phyloP scores from a whole-genome alignment of 164 flowering plant species.

The Protea cynaroides region DNA sequence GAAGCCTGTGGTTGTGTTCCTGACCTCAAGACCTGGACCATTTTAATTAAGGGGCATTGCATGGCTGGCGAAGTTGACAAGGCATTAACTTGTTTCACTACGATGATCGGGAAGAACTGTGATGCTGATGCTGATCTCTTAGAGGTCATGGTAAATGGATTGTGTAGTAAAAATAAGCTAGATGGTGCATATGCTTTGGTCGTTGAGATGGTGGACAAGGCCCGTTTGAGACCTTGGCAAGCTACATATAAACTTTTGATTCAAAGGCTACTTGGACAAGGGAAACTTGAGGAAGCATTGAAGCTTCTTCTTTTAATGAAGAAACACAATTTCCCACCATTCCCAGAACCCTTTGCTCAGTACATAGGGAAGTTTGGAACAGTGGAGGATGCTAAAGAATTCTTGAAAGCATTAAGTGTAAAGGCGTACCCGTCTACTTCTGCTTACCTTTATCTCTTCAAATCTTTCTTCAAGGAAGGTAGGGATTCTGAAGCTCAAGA shows the following conservation, averaged over 20 bases:
- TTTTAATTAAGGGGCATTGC: conserved; percentile 79
- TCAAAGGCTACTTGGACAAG: conserved; percentile 44
- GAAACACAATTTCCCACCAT: conserved; percentile 62
- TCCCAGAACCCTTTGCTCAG: conserved; percentile 52
- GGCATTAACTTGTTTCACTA: conserved; percentile 56
- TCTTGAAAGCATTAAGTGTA: conserved; percentile 44
- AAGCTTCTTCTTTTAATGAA: conserved; percentile 70
- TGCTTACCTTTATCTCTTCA: conserved; percentile 48
- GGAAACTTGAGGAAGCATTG: conserved; percentile 73
- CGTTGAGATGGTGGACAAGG: conserved; percentile 48
- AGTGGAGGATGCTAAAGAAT: conserved; percentile 64
- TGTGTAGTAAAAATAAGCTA: conserved; percentile 38
- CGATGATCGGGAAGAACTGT: conserved; percentile 57
- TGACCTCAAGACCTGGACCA: conserved; percentile 92
- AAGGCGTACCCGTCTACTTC: conserved; percentile 51
- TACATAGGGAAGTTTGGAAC: conserved; percentile 75
- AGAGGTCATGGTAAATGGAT: conserved; percentile 62
- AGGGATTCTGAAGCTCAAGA: conserved; percentile 82
- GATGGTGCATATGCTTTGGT: conserved; percentile 56
- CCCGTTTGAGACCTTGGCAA: conserved; percentile 73
- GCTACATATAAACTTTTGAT: conserved; percentile 68
- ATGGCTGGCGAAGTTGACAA: conserved; percentile 48
- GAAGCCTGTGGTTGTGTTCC: conserved; percentile 68
- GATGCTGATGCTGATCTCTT: conserved; percentile 75
- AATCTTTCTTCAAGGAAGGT: conserved; percentile 58